Conservation (phyloP, 768 basidiomycete species). For the Russula virescens region DNA sequence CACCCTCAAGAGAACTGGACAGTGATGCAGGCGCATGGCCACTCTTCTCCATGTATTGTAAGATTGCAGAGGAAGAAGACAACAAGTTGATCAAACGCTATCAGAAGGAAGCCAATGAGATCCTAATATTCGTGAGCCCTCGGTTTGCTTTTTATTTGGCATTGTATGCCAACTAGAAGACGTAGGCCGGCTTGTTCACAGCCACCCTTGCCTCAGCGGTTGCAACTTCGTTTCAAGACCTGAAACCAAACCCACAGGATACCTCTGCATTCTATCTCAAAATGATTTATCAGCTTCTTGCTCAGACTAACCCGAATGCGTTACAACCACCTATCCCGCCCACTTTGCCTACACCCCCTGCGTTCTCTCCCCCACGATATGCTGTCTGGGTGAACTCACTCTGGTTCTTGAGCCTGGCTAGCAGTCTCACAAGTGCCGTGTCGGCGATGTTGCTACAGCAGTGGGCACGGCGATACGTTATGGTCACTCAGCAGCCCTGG, state of each 20-base stretch:
- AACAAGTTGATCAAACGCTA: constrained; percentile 14
- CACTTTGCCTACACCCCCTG: no score
- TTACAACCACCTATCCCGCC: background rate
- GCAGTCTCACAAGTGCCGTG: background rate
- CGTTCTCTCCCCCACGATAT: background rate
- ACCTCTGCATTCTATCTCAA: background rate
- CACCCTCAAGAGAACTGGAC: no score
- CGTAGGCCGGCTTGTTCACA: constrained; percentile 21
- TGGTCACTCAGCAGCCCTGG: background rate
- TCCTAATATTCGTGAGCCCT: constrained; percentile 20
- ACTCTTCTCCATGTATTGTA: constrained; percentile 13
- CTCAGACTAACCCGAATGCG: background rate
- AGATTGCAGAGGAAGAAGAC: constrained; percentile 16
- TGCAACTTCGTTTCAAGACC: constrained; percentile 2
- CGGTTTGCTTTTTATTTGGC: no score
- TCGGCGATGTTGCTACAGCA: constrained; percentile 7
- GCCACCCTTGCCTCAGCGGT: constrained; percentile 14
- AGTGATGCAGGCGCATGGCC: background rate
- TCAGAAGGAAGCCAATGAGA: constrained; percentile 20
- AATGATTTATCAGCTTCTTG: background rate
- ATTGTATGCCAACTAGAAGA: background rate
- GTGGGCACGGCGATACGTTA: constrained; percentile 5
- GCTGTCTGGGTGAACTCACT: constrained; percentile 10
- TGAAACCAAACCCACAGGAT: constrained; percentile 5
- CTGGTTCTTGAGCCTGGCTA: constrained; percentile 10